These are phyloP conservation scores for Colletotrichum sp. DNA, from an alignment of 2,329 filamentous ascomycete species.

Conservation along the genomic window DNA sequence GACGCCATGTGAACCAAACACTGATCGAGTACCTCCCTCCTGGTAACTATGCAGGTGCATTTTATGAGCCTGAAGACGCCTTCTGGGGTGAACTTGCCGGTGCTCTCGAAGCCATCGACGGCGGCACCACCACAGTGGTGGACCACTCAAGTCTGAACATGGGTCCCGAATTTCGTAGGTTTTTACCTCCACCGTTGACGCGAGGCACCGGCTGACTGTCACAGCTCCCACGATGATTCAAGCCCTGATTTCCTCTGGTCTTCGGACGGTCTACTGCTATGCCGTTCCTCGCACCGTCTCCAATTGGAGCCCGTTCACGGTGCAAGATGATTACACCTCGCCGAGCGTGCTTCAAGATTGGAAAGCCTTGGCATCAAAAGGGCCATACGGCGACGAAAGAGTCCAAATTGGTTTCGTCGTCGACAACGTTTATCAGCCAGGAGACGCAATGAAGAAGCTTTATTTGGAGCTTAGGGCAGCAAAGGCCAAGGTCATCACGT, in stretches of 20 bases:
- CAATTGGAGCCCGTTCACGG: slow-evolving; percentile 31
- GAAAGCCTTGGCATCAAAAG: slow-evolving; percentile 26
- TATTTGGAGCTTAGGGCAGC: slow-evolving; percentile 39
- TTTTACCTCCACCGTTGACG: accelerated
- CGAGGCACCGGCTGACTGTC: accelerated
- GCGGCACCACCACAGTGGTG: slow-evolving; percentile 42
- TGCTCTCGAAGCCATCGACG: slow-evolving; percentile 42
- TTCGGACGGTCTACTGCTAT: slow-evolving; percentile 50
- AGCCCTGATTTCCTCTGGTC: slow-evolving; percentile 42
- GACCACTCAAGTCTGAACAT: slow-evolving; percentile 20
- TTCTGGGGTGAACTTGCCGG: slow-evolving; percentile 51
- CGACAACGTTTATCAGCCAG: slow-evolving; percentile 43
- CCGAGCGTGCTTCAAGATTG: slow-evolving; percentile 39
- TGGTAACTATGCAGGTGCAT: slow-evolving; percentile 30
- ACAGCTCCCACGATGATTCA: slow-evolving; percentile 37
- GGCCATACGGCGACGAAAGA: slow-evolving; percentile 25
- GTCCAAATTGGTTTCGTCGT: slow-evolving; percentile 48
- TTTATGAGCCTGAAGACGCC: slow-evolving; percentile 37
- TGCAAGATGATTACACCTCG: slow-evolving; percentile 29
- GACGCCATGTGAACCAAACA: slow-evolving; percentile 25
- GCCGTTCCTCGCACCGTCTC: slow-evolving; percentile 34
- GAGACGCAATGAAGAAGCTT: slow-evolving; percentile 36
- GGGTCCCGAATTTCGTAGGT: slow-evolving; percentile 1
- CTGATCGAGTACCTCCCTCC: slow-evolving; percentile 27
- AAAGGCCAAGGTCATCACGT: slow-evolving; percentile 44